Conservation (phyloP, 768 basidiomycete genomes). For the Mycena chlorophos region DNA sequence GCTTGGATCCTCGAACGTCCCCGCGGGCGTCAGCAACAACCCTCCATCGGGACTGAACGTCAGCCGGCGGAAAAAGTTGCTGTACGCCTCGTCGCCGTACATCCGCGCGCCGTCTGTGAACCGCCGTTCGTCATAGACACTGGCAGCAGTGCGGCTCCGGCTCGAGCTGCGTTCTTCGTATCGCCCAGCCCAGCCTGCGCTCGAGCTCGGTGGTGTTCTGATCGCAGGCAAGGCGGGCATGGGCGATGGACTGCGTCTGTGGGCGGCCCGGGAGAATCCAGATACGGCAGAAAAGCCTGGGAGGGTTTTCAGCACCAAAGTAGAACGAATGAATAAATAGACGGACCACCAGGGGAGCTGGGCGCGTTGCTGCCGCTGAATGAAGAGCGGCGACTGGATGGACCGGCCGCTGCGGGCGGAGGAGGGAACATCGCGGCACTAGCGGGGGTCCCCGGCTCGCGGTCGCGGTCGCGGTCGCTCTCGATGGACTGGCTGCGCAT, state of each 20-base stretch:
- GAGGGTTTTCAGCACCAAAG: neutral
- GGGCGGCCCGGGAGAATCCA: constrained; percentile 46
- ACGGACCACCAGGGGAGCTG: constrained; percentile 51
- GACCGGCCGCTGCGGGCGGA: constrained; percentile 56
- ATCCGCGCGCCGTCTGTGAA: constrained; percentile 33
- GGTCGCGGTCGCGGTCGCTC: constrained; percentile 69
- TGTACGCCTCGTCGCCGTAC: constrained; percentile 93
- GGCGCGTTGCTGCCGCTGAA: constrained; percentile 85
- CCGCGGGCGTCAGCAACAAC: constrained; percentile 91
- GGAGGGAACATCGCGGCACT: constrained; percentile 58
- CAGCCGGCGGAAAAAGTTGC: constrained; percentile 93
- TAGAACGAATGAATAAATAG: neutral
- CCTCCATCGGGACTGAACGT: constrained; percentile 95
- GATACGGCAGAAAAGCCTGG: constrained; percentile 45
- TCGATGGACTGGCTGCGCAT: constrained; percentile 69
- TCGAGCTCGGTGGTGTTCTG: constrained; percentile 56
- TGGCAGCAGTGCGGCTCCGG: too few relatives aligned
- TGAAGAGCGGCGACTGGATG: constrained; percentile 60
- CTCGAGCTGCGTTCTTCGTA: constrained; percentile 12
- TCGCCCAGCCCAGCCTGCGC: constrained; percentile 13
- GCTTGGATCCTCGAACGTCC: constrained; percentile 86
- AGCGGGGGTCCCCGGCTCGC: constrained; percentile 23
- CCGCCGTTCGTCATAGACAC: constrained; percentile 8
- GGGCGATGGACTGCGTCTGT: constrained; percentile 83
- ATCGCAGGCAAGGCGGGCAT: constrained; percentile 95